phyloP scores from a whole-genome alignment of 345 rosid genomes.

The Mallotus nudiflorus region DNA sequence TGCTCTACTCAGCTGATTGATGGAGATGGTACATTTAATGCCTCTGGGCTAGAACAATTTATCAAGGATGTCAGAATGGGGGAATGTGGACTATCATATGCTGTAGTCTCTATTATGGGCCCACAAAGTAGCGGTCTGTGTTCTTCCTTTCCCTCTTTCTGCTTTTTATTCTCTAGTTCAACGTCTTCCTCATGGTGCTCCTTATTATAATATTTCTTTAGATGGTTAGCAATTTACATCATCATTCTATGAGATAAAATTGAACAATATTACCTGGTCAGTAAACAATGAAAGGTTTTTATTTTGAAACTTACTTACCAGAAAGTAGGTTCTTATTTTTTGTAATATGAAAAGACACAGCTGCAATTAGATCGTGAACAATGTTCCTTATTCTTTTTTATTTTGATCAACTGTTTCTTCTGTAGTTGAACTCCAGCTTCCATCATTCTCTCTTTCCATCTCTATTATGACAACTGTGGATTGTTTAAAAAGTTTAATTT shows the following conservation, averaged over 20 bases:
- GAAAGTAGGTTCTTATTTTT: background rate
- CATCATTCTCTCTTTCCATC: background rate
- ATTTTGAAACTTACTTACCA: background rate
- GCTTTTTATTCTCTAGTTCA: constrained; percentile 2
- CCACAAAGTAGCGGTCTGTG: constrained; percentile 98
- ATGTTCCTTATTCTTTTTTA: too few species aligned
- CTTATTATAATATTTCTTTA: background rate
- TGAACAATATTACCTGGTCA: background rate
- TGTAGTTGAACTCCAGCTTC: background rate
- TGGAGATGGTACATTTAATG: constrained; percentile 83
- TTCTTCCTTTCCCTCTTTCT: constrained; percentile 1
- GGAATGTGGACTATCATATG: constrained; percentile 93
- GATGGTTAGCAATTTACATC: background rate
- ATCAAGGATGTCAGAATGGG: constrained; percentile 71
- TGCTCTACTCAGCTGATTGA: constrained; percentile 94
- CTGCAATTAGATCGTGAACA: too few species aligned
- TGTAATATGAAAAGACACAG: background rate
- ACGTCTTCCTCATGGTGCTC: background rate
- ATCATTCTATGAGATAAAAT: background rate
- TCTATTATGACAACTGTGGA: background rate
- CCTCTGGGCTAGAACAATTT: constrained; percentile 62
- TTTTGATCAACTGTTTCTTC: background rate
- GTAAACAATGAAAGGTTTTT: background rate
- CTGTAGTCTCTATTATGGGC: constrained; percentile 97
- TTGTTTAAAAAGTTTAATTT: constrained; percentile 18